Conservation (phyloP, 345 rosid genomes). For the Arabidopsis arenosa region DNA sequence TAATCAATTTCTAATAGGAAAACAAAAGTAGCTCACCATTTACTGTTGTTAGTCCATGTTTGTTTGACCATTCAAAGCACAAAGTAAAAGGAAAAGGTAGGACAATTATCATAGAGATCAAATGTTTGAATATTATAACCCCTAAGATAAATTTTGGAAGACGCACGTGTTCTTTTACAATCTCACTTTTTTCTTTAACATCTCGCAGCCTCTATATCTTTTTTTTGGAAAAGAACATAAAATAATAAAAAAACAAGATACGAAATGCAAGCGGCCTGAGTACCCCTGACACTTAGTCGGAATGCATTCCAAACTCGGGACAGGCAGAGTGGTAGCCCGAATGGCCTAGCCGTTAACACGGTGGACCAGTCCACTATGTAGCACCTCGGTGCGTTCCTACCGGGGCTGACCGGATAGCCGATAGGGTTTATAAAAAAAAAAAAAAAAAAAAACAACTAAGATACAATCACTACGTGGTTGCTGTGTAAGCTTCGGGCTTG, state of each 20-base stretch:
- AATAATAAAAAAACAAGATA: no score
- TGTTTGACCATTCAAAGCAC: constrained; percentile 41
- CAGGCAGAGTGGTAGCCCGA: no score
- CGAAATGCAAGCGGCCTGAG: no score
- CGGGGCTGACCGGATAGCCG: no score
- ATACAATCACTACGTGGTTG: no score
- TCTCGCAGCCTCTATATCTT: background rate
- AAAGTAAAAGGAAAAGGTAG: background rate
- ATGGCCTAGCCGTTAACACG: no score
- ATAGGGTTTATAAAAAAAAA: no score
- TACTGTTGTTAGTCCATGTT: constrained; percentile 39
- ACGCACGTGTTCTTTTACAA: constrained; percentile 30
- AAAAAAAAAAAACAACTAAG: no score
- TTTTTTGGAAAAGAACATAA: background rate
- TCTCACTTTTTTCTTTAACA: background rate
- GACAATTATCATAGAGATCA: background rate
- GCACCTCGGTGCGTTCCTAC: no score
- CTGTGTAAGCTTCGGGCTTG: background rate
- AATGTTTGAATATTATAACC: constrained; percentile 17
- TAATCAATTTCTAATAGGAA: background rate
- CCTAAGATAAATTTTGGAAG: background rate
- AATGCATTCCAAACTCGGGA: no score
- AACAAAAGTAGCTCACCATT: constrained; percentile 37
- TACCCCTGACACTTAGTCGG: no score
- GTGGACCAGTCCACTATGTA: no score